A percentile compares a stretch with the other conserved stretches of the same genome.
Evolutionary conservation across 805 yeast genomes (phyloP).

Genomic region (Teunomyces aglyptinius): DNA sequence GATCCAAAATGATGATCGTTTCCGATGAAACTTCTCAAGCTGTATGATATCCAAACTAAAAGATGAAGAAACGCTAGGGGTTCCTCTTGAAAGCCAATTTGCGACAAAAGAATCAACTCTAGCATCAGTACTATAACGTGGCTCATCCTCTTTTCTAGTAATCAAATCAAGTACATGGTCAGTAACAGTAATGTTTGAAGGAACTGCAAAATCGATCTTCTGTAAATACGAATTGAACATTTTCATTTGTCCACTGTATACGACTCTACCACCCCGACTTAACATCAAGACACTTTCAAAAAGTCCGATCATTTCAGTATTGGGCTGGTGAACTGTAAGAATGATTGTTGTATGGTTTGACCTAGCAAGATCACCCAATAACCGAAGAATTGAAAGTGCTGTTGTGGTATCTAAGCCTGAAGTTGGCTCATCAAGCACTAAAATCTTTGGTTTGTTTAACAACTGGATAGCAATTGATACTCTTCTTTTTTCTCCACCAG

Average conservation of each 20-base stretch:
- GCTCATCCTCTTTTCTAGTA: constrained; percentile 40
- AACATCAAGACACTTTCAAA: constrained; percentile 21
- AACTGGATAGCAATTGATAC: constrained; percentile 28
- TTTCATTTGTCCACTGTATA: constrained; percentile 17
- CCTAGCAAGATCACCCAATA: constrained; percentile 18
- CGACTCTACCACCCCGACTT: constrained; percentile 24
- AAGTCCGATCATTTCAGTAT: constrained; percentile 18
- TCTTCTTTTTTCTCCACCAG: constrained; percentile 29
- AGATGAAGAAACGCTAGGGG: background rate
- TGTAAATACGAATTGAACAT: constrained; percentile 12
- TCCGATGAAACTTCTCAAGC: constrained; percentile 1
- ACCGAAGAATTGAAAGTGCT: constrained; percentile 17
- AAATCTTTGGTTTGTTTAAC: constrained; percentile 21
- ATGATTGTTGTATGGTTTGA: constrained; percentile 21
- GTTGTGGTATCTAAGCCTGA: constrained; percentile 28
- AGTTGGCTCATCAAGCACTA: constrained; percentile 28
- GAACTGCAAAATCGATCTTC: constrained; percentile 13
- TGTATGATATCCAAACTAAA: background rate
- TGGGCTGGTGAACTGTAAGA: constrained; percentile 28
- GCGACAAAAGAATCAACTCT: constrained; percentile 26
- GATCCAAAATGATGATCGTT: constrained; percentile 4
- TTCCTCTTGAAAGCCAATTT: constrained; percentile 21
- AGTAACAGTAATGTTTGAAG: constrained; percentile 15
- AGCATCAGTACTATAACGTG: constrained; percentile 16
- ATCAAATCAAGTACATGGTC: constrained; percentile 33